Evolutionary conservation across 2,329 filamentous ascomycete genomes (phyloP), one percentile per base, ranked within the genome.

Genomic region (Trichoderma aggressivum): DNA sequence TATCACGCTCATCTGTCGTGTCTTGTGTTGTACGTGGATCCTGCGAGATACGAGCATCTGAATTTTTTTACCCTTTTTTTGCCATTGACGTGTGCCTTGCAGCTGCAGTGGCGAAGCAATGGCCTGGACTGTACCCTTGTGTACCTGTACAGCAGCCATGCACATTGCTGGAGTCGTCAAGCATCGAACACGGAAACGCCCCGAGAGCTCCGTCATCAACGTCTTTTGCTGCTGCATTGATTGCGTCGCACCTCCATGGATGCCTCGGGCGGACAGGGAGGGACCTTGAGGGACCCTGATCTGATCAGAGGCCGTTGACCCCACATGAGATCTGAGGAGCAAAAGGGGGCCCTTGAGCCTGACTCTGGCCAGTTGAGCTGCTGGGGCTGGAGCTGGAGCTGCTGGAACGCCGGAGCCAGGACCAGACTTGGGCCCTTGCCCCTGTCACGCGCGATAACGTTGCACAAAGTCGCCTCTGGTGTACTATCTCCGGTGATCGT

Each of bases 311-410:
- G 16, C 34, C 28, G 50, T 7, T 7, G 14, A 21, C 55, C 56
- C 65, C 65, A 69, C 65, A 69, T 50, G 39, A 69, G 65, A 69
- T 69, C 65, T 69, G 39, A 68, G 56, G 65, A 50, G 56, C 28
- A 47, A 34, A 55, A 32, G 39, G 28, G 39, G 34, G 36, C 16
- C 36, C 36, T 39, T 12, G 14, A 34, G 16, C 39, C 39, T 47
- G 39, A 3, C 39, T 21, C n/a, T 50, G 43, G n/a, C 36, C 8
- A 47, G 43, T 11, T 21, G 43, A 47, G 43, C 43, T 47, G 43
- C 43, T 47, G 39, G 18, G 18, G 16, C 39, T 39, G 36, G 12
- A 16, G 39, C 39, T 47, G 18, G 18, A 47, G 18, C 43, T 47
- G 43, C 43, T 47, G n/a, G 43, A 50, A 10, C 43, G 5, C 18